A percentile compares a stretch with the other conserved stretches of the same genome.
phyloP scores from a whole-genome alignment of 1,284 basidiomycete species.

The Ganoderma meredithae region DNA sequence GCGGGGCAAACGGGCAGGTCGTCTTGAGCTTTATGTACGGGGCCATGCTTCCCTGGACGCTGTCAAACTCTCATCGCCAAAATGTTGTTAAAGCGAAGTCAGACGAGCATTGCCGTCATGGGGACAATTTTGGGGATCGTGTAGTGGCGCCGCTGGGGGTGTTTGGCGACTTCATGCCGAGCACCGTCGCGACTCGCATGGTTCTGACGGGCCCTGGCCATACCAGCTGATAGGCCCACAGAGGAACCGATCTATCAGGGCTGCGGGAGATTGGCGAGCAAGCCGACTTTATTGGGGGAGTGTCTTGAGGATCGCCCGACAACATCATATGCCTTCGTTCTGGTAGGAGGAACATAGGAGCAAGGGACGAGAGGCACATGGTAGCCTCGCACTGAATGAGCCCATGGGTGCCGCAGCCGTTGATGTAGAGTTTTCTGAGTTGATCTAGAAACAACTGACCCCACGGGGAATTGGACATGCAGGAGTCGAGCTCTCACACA shows the following conservation, averaged over 20 bases:
- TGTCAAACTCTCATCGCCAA: background rate
- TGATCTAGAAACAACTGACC: constrained; percentile 5
- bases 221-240: background rate
- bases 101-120: background rate
- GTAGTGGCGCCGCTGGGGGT: background rate
- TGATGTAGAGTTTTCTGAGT: constrained; percentile 12
- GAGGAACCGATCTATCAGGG: background rate
- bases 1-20: background rate
- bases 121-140: background rate
- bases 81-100: background rate
- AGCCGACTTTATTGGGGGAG: background rate
- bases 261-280: background rate
- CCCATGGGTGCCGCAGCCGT: constrained; percentile 17
- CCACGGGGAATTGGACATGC: constrained; percentile 5
- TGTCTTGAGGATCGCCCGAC: background rate
- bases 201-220: background rate
- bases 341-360: background rate
- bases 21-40: background rate
- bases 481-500: background rate
- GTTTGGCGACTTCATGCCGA: background rate
- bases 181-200: background rate
- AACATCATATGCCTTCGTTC: background rate
- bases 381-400: constrained; percentile 11
- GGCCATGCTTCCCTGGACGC: background rate
- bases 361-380: constrained; percentile 25